These are phyloP conservation scores for Amyloporia xantha DNA, from an alignment of 768 basidiomycete species.

Conservation along the genomic window DNA sequence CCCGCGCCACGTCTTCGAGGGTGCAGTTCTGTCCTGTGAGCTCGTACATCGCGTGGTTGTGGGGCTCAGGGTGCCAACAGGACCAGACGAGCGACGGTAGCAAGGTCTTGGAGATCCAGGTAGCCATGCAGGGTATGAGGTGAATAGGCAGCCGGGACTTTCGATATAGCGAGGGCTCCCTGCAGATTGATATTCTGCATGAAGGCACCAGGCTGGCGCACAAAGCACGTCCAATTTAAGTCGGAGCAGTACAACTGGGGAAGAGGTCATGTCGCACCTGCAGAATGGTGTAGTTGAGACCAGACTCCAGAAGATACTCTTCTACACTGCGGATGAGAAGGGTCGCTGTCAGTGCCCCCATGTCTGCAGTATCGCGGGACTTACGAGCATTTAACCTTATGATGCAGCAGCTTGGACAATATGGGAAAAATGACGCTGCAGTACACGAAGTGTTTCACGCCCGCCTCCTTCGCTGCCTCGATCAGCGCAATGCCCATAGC, in stretches of 20 bases:
- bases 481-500: conserved; percentile 27
- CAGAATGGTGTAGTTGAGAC: conserved; percentile 31
- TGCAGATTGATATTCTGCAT: conserved; percentile 28
- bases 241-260: background rate
- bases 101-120: conserved; percentile 28
- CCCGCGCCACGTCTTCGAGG: conserved; percentile 21
- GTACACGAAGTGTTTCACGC: conserved; percentile 28
- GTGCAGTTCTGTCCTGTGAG: conserved; percentile 27
- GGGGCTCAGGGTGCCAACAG: conserved; percentile 22
- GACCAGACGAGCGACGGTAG: conserved; percentile 21
- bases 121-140: conserved; percentile 26
- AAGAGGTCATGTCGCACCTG: conserved; percentile 13
- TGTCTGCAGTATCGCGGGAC: background rate
- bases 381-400: conserved; percentile 20
- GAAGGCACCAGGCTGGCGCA: conserved; percentile 24
- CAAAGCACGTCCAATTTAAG: too few species aligned
- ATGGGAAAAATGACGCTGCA: conserved; percentile 28
- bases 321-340: conserved; percentile 27
- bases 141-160: conserved; percentile 19
- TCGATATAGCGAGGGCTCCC: conserved; percentile 5
- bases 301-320: conserved; percentile 31
- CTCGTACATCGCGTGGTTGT: conserved; percentile 30
- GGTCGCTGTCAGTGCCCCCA: background rate
- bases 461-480: conserved; percentile 26
- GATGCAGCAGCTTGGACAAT: conserved; percentile 24